Percentiles rank a stretch among this genome's conserved stretches.
Evolutionary conservation across 352 stramenopile genomes (phyloP).

Genomic region (Aphanomyces euteiches): DNA sequence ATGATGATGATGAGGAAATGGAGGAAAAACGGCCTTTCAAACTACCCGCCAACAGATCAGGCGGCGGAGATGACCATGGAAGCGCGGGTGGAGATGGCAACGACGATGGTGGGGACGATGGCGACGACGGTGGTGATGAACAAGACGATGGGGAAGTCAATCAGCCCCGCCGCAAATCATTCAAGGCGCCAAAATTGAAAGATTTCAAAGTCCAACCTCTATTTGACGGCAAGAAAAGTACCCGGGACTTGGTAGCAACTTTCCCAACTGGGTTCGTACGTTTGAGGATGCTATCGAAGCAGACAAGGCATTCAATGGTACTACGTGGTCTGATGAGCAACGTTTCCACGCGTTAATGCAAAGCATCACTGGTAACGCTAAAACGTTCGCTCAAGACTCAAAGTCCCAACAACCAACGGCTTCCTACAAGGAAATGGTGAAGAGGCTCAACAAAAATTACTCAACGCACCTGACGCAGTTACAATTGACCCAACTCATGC

Average conservation of each 20-base stretch:
- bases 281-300: neutral
- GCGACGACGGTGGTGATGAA: neutral
- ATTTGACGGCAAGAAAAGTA: slow-evolving; percentile 5
- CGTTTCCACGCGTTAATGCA: neutral
- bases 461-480: slow-evolving; percentile 4
- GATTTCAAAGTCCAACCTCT: slow-evolving; percentile 6
- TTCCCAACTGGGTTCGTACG: neutral
- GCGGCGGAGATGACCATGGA: neutral
- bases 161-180: neutral
- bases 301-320: neutral
- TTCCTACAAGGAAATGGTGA: neutral
- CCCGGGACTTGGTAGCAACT: neutral
- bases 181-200: neutral
- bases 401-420: neutral
- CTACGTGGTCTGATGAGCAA: neutral
- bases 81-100: neutral
- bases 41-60: neutral
- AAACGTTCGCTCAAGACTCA: neutral
- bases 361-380: neutral
- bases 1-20: neutral
- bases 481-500: neutral
- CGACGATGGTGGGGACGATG: neutral
- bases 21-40: neutral
- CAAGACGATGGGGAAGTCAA: neutral
- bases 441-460: neutral